A percentile compares a stretch with the other conserved stretches of the same genome.
phyloP scores from a whole-genome alignment of 495 filamentous ascomycete genomes.

The Aspergillus campestris region DNA sequence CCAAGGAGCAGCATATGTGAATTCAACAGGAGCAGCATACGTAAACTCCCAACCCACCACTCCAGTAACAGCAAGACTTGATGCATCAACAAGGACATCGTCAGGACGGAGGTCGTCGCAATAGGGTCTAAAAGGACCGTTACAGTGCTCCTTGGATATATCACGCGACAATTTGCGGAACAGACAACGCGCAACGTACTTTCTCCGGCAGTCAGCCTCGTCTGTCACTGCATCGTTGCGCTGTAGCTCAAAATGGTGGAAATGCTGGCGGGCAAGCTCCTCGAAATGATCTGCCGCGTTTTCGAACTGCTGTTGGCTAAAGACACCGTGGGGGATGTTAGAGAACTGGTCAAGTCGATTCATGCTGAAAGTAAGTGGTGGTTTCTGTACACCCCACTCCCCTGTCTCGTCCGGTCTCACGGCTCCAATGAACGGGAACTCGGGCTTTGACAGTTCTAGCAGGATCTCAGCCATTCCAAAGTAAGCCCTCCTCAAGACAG shows the following conservation, averaged over 20 bases:
- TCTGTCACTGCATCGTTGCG: slow-evolving; percentile 31
- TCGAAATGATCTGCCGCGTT: slow-evolving; percentile 35
- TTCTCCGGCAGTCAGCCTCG: slow-evolving; percentile 33
- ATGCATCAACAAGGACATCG: slow-evolving; percentile 16
- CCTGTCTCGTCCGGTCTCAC: slow-evolving; percentile 13
- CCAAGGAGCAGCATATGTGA: slow-evolving; percentile 31
- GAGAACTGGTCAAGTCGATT: slow-evolving; percentile 19
- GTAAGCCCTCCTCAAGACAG: slow-evolving; percentile 24
- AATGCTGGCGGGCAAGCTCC: slow-evolving; percentile 35
- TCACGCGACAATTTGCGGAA: slow-evolving; percentile 25
- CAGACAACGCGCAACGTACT: slow-evolving; percentile 37
- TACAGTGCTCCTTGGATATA: slow-evolving; percentile 11
- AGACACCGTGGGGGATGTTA: slow-evolving; percentile 11
- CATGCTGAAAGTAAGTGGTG: slow-evolving; percentile 27
- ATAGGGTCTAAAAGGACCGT: slow-evolving; percentile 14
- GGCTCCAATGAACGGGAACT: slow-evolving; percentile 30
- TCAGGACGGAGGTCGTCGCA: slow-evolving; percentile 14
- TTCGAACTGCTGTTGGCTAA: slow-evolving; percentile 9
- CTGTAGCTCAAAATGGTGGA: slow-evolving; percentile 35
- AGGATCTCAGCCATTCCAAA: slow-evolving; percentile 24
- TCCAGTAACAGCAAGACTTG: slow-evolving; percentile 7
- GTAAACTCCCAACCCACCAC: slow-evolving; percentile 36
- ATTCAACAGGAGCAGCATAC: slow-evolving; percentile 33
- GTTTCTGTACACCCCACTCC: slow-evolving; percentile 7
- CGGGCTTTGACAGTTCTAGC: slow-evolving; percentile 28